Base-by-base conservation (phyloP, 257 asterid species). In the Knoxia roxburghii region DNA sequence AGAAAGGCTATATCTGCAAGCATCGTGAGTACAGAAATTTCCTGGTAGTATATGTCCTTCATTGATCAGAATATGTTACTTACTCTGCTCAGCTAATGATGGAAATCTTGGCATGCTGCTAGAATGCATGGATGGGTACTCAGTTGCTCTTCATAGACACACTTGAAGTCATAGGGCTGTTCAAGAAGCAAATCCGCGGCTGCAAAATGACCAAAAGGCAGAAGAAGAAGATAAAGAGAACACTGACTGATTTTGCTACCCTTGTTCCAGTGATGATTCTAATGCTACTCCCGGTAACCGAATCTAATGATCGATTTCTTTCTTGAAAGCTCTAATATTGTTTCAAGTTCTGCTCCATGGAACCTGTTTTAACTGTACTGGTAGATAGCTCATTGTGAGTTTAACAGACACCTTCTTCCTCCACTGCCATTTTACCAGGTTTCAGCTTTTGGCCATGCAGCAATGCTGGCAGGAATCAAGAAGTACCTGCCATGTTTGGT, bases 371-470 rank as follows among this genome's bases (percentile, higher is more conserved):
- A 14, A 20, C 24, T 48, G 53, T 0, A 17, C 21, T 48, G 10
- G 2, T 1, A 43, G 49, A 43, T 3, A 48, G 53, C 53, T 48
- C 8, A 48, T 15, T 15, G 24, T 43, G 18, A 43, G 7, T 6
- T 48, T 48, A 18, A 48, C 10, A 43, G 2, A 58, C 14, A 30
- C 59, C 50, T 45, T 4, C 12, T 60, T 60, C 40, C 66, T 64
- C 51, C 72, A 48, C n/a, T n/a, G n/a, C n/a, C n/a, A n/a, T n/a
- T n/a, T n/a, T 21, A 65, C 65, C 83, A 89, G 95, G 85, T 89
- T 32, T 81, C 97, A 60, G 88, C 95, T 9, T 84, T 89, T 23
- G 97, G 97, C 32, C 97, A 89, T 81, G 97, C 95, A 59, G 97
- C 94, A 24, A 85, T 89, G 74, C 78, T 89, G 50, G 89, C 95